These are phyloP conservation scores for Solanum aculeatissimum DNA, from an alignment of 305 asterid genomes.

Conservation along the genomic window DNA sequence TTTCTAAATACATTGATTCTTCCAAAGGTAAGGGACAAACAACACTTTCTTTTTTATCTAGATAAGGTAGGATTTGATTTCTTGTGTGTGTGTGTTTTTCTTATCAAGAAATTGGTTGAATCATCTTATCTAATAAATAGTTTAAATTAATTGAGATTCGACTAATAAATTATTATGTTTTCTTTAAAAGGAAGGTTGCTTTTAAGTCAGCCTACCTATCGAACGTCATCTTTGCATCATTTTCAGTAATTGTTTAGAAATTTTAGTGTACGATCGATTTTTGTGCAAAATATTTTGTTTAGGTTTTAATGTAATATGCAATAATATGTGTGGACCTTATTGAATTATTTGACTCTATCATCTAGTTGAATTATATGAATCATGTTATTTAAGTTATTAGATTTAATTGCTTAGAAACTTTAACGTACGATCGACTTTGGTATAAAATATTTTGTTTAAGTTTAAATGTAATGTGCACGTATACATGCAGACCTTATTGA, in stretches of 20 bases:
- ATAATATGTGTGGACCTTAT: not conserved
- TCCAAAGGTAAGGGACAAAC: not conserved
- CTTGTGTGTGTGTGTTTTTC: not conserved
- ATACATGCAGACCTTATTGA: not conserved
- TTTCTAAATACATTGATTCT: not conserved
- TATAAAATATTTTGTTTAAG: not conserved
- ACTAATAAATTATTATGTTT: not conserved
- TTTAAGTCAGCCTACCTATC: not conserved
- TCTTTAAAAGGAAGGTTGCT: not conserved
- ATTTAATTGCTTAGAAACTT: not conserved
- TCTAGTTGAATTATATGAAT: no score
- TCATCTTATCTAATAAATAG: not conserved
- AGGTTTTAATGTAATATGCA: not conserved
- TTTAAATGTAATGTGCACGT: not conserved
- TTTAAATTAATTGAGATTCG: not conserved
- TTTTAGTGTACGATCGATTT: not conserved
- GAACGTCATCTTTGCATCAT: not conserved
- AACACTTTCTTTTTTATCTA: not conserved
- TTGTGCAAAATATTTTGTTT: not conserved
- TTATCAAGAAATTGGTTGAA: not conserved
- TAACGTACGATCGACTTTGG: not conserved
- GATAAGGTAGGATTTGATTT: not conserved
- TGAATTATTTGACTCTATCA: not conserved
- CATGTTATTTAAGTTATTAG: no score
- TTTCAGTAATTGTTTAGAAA: constrained; percentile 2